Evolutionary conservation across 2,329 filamentous ascomycete species (phyloP).

Genomic region (Bipolaris oryzae): DNA sequence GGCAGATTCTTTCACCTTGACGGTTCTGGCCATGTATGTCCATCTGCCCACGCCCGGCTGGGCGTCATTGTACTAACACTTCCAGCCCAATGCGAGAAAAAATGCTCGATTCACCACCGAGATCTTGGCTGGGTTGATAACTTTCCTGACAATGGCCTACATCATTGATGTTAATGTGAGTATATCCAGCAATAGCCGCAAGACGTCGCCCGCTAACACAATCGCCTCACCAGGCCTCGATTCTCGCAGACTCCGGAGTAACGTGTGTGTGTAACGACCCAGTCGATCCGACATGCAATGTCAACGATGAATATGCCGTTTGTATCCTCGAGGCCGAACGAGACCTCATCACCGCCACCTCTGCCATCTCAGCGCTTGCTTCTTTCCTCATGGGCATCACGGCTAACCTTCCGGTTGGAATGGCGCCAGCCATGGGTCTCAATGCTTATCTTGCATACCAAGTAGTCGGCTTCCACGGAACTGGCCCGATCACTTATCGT

Average conservation of each 20-base stretch:
- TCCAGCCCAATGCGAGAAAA: conserved; percentile 70
- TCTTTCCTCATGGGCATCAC: conserved; percentile 82
- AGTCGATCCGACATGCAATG: conserved; percentile 58
- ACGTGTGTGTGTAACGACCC: conserved; percentile 73
- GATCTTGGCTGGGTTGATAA: conserved; percentile 81
- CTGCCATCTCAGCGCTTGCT: conserved; percentile 79
- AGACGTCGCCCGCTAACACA: neutral
- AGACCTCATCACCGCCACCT: conserved; percentile 83
- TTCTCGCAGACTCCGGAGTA: conserved; percentile 74
- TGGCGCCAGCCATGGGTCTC: conserved; percentile 78
- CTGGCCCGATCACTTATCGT: conserved; percentile 68
- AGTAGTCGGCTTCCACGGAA: conserved; percentile 78
- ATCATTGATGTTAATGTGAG: conserved; percentile 69
- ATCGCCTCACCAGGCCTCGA: conserved; percentile 49
- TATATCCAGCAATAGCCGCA: conserved; percentile 39
- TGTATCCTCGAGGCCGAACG: conserved; percentile 70
- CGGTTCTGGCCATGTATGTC: conserved; percentile 78
- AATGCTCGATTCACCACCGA: conserved; percentile 82
- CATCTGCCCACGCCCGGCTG: neutral
- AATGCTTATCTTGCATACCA: conserved; percentile 91
- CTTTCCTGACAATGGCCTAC: conserved; percentile 57
- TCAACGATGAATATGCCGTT: conserved; percentile 65
- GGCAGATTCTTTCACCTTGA: conserved; percentile 72
- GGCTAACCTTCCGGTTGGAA: conserved; percentile 76
- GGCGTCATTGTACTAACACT: conserved; percentile 18